These are phyloP conservation scores for Paecilomyces dactylethromorphus DNA, from an alignment of 2,329 filamentous ascomycete species.

Conservation along the genomic window DNA sequence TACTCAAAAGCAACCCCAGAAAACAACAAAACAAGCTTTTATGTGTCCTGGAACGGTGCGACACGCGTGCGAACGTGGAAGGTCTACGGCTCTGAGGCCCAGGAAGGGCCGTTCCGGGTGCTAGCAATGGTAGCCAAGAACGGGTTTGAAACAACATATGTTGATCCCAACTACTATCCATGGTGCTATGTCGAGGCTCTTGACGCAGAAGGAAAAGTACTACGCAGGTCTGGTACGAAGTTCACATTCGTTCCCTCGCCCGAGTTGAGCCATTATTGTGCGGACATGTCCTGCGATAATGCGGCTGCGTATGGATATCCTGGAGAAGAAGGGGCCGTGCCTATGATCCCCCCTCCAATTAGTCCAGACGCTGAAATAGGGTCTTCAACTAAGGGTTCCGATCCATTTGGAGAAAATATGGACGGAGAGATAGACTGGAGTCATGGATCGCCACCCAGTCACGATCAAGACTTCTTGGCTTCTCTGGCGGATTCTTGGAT, in stretches of 20 bases:
- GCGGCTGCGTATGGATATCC: constrained; percentile 22
- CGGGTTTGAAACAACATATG: constrained; percentile 34
- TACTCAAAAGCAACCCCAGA: constrained; percentile 24
- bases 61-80: constrained; percentile 30
- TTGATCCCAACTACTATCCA: constrained; percentile 18
- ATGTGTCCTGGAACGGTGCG: constrained; percentile 37
- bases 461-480: background rate
- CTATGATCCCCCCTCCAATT: constrained; percentile 23
- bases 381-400: constrained; percentile 6
- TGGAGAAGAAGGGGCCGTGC: constrained; percentile 17
- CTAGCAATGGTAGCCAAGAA: constrained; percentile 23
- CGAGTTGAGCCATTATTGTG: constrained; percentile 25
- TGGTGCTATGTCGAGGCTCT: constrained; percentile 32
- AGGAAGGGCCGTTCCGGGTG: constrained; percentile 23
- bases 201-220: constrained; percentile 21
- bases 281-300: constrained; percentile 21
- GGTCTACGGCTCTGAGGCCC: constrained; percentile 26
- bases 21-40: constrained; percentile 23
- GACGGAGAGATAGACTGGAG: background rate
- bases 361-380: constrained; percentile 26
- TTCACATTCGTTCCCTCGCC: constrained; percentile 31
- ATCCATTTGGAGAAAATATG: background rate
- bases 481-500: background rate
- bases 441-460: background rate
- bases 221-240: constrained; percentile 26